Percentiles rank a stretch among this genome's conserved stretches.
Conservation (phyloP, 345 rosid species). For the Conringia planisiliqua region DNA sequence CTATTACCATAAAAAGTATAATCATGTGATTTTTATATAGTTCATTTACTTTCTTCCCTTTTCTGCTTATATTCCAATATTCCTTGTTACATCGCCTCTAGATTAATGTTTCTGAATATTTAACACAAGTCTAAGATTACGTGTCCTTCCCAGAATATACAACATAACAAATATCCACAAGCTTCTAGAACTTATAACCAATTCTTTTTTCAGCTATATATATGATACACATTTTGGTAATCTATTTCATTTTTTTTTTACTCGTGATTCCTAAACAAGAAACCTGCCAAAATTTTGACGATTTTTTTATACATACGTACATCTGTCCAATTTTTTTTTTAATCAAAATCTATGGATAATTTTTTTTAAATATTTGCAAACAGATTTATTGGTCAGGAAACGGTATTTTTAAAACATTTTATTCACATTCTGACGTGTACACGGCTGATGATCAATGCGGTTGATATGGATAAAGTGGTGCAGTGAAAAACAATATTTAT, state of each 20-base stretch:
- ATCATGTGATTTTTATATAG: slow-evolving; percentile 1
- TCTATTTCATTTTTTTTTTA: neutral
- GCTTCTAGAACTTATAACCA: slow-evolving; percentile 15
- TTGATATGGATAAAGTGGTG: too few relatives aligned
- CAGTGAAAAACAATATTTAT: too few relatives aligned
- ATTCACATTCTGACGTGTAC: too few relatives aligned
- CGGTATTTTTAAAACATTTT: too few relatives aligned
- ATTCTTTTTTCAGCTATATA: neutral
- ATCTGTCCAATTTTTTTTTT: too few relatives aligned
- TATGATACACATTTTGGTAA: neutral
- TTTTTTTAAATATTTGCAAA: too few relatives aligned
- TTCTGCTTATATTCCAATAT: neutral
- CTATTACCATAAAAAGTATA: slow-evolving; percentile 8
- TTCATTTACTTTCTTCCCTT: neutral
- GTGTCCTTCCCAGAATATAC: neutral
- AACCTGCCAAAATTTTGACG: too few relatives aligned
- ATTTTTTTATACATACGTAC: too few relatives aligned
- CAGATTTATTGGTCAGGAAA: too few relatives aligned
- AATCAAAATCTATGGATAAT: too few relatives aligned
- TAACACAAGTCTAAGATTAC: neutral
- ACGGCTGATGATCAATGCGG: too few relatives aligned
- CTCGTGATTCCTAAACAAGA: too few relatives aligned
- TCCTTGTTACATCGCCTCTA: slow-evolving; percentile 12
- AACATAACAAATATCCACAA: neutral
- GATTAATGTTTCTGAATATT: neutral